Conservation (phyloP, 192 early-diverging fungal genomes). For the Pilaira anomala region DNA sequence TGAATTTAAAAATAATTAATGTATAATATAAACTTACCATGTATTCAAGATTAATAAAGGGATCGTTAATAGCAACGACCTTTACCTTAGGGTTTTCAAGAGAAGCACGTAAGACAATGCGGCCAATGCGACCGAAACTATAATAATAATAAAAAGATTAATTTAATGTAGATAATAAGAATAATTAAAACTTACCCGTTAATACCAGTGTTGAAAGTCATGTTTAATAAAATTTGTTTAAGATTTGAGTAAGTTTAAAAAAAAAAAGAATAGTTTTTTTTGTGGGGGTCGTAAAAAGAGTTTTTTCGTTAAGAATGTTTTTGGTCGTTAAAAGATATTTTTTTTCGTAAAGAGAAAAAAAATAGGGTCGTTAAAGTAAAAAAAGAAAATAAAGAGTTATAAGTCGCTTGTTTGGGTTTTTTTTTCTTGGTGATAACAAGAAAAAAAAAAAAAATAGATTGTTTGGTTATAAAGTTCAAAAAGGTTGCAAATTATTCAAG, state of each 20-base stretch:
- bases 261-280: conserved; percentile 1
- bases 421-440: conserved; percentile 14
- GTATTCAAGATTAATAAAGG: conserved; percentile 94
- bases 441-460: conserved; percentile 12
- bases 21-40: conserved; percentile 54
- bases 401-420: conserved; percentile 7
- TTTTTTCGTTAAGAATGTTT: conserved; percentile 17
- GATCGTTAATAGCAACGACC: conserved; percentile 94
- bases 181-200: conserved; percentile 45
- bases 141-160: neutral
- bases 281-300: conserved; percentile 13
- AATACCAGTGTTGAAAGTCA: conserved; percentile 54
- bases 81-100: conserved; percentile 68
- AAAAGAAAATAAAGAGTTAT: neutral
- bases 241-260: neutral
- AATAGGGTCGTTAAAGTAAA: conserved; percentile 17
- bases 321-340: conserved; percentile 10
- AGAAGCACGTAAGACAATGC: conserved; percentile 90
- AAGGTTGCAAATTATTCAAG: neutral
- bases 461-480: conserved; percentile 13
- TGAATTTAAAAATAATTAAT: neutral
- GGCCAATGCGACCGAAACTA: conserved; percentile 96
- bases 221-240: conserved; percentile 16
- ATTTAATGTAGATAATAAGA: neutral
- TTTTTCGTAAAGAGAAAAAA: conserved; percentile 6